Evolutionary conservation across 1,139 yeast species (phyloP).

Genomic region (Casaregolazyma suthepensis): DNA sequence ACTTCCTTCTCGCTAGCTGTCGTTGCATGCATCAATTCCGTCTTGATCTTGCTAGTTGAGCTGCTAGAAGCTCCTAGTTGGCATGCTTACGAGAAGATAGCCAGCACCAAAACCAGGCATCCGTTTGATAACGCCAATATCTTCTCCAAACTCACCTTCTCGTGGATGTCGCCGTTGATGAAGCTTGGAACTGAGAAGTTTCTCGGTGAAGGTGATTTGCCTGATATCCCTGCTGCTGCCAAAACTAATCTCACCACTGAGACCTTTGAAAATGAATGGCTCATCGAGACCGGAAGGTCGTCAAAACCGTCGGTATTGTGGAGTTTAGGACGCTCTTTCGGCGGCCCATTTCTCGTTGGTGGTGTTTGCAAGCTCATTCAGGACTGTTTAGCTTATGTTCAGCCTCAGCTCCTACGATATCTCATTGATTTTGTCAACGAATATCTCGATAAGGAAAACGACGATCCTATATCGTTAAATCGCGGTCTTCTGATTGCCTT

Average conservation of each 20-base stretch:
- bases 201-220: conserved; percentile 72
- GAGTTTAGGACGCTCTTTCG: conserved; percentile 66
- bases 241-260: conserved; percentile 40
- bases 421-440: conserved; percentile 80
- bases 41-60: conserved; percentile 51
- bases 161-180: conserved; percentile 94
- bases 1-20: conserved; percentile 29
- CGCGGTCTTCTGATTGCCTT: conserved; percentile 79
- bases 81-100: conserved; percentile 38
- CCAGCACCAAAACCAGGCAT: conserved; percentile 36
- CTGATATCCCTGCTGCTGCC: conserved; percentile 66
- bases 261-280: conserved; percentile 59
- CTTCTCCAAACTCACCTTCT: conserved; percentile 71
- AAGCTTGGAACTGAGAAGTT: conserved; percentile 70
- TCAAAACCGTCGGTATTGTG: conserved; percentile 57
- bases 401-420: conserved; percentile 75
- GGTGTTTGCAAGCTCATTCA: conserved; percentile 73
- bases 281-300: conserved; percentile 35
- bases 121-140: conserved; percentile 82
- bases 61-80: conserved; percentile 44
- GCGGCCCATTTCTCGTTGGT: conserved; percentile 60
- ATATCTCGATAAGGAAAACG: conserved; percentile 38
- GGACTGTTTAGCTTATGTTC: conserved; percentile 77
- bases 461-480: conserved; percentile 53
- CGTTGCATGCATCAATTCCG: conserved; percentile 46